Evolutionary conservation across 192 early-diverging fungal genomes (phyloP).

Genomic region (Globomyces pollinis-pini): DNA sequence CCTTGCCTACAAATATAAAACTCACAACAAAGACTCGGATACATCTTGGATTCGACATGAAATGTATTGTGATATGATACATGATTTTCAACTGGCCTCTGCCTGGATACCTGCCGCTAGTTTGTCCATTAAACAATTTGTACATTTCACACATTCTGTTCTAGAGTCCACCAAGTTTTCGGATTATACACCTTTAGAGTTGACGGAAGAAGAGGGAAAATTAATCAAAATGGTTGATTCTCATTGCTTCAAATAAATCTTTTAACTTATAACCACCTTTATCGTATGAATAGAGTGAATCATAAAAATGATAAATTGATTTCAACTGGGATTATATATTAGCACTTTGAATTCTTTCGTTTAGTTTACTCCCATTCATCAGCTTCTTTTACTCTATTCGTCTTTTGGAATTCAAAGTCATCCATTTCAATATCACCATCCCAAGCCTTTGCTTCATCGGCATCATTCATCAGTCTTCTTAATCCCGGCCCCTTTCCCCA

Average conservation of each 20-base stretch:
- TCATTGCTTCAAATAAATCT: no score
- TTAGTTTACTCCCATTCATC: no score
- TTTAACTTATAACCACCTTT: no score
- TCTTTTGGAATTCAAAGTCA: slow-evolving; percentile 15
- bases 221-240: slow-evolving; percentile 5
- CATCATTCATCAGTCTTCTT: slow-evolving; percentile 29
- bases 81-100: slow-evolving; percentile 25
- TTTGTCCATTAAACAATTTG: not conserved
- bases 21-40: slow-evolving; percentile 3
- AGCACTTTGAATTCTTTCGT: no score
- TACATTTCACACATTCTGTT: not conserved
- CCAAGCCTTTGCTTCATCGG: slow-evolving; percentile 30
- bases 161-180: not conserved
- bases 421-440: slow-evolving; percentile 17
- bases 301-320: no score
- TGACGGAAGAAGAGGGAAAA: not conserved
- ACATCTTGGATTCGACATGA: slow-evolving; percentile 32
- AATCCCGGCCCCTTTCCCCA: slow-evolving; percentile 24
- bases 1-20: slow-evolving; percentile 30
- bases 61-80: slow-evolving; percentile 41
- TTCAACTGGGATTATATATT: no score
- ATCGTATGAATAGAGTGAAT: no score
- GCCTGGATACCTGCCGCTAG: not conserved
- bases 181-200: not conserved
- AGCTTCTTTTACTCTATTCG: not conserved